These are phyloP conservation scores for Phlyctochytrium arcticum DNA, from an alignment of 192 early-diverging fungal genomes.

Conservation along the genomic window DNA sequence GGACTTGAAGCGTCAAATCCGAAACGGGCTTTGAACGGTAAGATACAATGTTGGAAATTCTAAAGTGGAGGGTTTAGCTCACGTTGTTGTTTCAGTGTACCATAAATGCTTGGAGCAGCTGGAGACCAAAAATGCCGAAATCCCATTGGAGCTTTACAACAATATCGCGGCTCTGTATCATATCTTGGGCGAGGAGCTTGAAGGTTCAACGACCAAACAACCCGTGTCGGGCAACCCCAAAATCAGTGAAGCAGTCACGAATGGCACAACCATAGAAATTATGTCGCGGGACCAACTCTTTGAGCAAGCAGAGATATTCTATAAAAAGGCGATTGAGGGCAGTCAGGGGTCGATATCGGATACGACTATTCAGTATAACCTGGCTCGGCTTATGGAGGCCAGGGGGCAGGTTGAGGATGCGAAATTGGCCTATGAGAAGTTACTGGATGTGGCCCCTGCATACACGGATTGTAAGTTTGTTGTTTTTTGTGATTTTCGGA, in stretches of 20 bases:
- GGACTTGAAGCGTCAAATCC: neutral
- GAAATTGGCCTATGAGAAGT: constrained; percentile 57
- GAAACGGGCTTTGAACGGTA: constrained; percentile 3
- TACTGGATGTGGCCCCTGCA: constrained; percentile 60
- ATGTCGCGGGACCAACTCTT: constrained; percentile 22
- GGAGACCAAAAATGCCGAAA: constrained; percentile 3
- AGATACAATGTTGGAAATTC: neutral
- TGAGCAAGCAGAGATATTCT: constrained; percentile 34
- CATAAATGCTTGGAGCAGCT: constrained; percentile 27
- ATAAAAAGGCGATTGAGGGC: constrained; percentile 18
- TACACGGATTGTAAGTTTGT: constrained; percentile 60
- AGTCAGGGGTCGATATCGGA: neutral
- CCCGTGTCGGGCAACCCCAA: constrained; percentile 3
- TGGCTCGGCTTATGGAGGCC: constrained; percentile 39
- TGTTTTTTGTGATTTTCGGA: no score
- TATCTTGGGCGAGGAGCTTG: constrained; percentile 41
- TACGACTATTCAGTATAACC: constrained; percentile 71
- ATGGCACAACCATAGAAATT: constrained; percentile 33
- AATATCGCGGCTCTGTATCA: constrained; percentile 83
- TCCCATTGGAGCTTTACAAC: constrained; percentile 71
- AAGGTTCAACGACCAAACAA: constrained; percentile 32
- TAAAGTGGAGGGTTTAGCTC: neutral
- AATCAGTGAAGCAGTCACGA: constrained; percentile 4
- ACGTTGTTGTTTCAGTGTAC: constrained; percentile 23
- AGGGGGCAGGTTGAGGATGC: constrained; percentile 49